Percentiles rank a stretch among this genome's conserved stretches.
phyloP scores from a whole-genome alignment of 768 basidiomycete genomes.

The Mycena chlorophos region DNA sequence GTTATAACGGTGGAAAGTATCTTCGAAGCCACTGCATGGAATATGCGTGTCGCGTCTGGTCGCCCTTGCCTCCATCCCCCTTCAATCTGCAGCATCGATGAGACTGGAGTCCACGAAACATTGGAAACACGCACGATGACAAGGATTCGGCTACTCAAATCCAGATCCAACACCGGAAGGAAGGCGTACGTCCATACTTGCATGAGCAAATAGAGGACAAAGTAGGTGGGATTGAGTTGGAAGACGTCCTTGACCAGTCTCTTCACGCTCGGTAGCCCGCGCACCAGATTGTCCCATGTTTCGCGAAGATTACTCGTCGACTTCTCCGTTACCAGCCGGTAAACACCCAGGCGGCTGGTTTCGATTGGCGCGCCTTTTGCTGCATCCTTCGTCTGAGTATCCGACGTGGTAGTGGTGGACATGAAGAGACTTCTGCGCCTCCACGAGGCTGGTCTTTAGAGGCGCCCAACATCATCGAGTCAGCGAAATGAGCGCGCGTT shows the following conservation, averaged over 20 bases:
- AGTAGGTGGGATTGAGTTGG: constrained; percentile 1
- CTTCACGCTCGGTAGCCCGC: neutral
- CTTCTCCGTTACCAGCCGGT: constrained; percentile 16
- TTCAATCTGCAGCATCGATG: constrained; percentile 12
- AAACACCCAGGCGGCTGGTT: constrained; percentile 13
- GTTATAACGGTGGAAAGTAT: constrained; percentile 8
- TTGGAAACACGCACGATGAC: constrained; percentile 3
- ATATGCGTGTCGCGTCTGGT: constrained; percentile 9
- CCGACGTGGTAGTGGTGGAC: too few relatives aligned
- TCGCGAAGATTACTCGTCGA: constrained; percentile 1
- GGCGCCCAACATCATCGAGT: neutral
- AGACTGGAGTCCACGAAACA: neutral
- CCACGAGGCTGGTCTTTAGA: too few relatives aligned
- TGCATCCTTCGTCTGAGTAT: neutral
- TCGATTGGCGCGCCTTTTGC: neutral
- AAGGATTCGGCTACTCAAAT: constrained; percentile 13
- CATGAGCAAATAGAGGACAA: constrained; percentile 4
- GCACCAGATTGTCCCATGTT: constrained; percentile 11
- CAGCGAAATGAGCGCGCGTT: neutral
- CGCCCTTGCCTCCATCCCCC: constrained; percentile 9
- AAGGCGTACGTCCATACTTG: constrained; percentile 3
- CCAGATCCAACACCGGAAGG: constrained; percentile 3
- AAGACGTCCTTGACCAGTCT: constrained; percentile 12
- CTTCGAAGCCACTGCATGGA: constrained; percentile 8
- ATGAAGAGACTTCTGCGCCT: neutral